These are phyloP conservation scores for Coemansia aciculifera DNA, from an alignment of 192 early-diverging fungal species.

Conservation along the genomic window DNA sequence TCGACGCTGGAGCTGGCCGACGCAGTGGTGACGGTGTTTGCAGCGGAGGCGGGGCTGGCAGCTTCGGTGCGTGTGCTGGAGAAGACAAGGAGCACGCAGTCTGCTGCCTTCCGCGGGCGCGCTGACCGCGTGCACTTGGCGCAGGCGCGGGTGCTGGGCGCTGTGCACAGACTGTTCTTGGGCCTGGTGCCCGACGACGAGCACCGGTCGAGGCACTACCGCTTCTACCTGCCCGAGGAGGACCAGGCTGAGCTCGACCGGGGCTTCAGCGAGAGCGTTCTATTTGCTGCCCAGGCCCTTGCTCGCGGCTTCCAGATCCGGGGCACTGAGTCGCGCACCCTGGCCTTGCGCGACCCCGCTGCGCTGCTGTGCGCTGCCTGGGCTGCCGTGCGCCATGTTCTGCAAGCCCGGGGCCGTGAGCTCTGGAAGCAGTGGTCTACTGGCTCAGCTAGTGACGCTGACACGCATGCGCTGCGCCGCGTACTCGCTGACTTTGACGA, in stretches of 20 bases:
- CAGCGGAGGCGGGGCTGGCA: conserved; percentile 36
- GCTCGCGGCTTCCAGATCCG: conserved; percentile 66
- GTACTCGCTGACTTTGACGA: conserved; percentile 66
- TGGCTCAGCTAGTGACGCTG: not conserved
- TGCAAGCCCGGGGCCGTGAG: conserved; percentile 33
- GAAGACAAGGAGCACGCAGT: conserved; percentile 23
- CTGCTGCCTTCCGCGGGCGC: conserved; percentile 41
- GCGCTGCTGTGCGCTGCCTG: conserved; percentile 58
- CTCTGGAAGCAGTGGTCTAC: conserved; percentile 24
- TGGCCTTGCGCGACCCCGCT: conserved; percentile 56
- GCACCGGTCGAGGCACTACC: conserved; percentile 58
- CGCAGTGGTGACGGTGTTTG: conserved; percentile 19
- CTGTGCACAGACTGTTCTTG: conserved; percentile 57
- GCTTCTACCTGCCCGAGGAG: conserved; percentile 62
- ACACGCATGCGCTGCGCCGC: conserved; percentile 40
- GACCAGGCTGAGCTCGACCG: conserved; percentile 69
- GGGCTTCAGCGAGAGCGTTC: conserved; percentile 69
- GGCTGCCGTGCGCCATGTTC: conserved; percentile 59
- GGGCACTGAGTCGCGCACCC: conserved; percentile 62
- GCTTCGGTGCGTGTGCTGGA: conserved; percentile 30
- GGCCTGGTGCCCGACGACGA: conserved; percentile 43
- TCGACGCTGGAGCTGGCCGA: not conserved
- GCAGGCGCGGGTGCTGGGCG: conserved; percentile 59
- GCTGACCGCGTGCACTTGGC: conserved; percentile 63
- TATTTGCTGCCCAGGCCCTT: conserved; percentile 70